These are phyloP conservation scores for Leishmania turanica DNA, from an alignment of 208 protist species.

Conservation along the genomic window DNA sequence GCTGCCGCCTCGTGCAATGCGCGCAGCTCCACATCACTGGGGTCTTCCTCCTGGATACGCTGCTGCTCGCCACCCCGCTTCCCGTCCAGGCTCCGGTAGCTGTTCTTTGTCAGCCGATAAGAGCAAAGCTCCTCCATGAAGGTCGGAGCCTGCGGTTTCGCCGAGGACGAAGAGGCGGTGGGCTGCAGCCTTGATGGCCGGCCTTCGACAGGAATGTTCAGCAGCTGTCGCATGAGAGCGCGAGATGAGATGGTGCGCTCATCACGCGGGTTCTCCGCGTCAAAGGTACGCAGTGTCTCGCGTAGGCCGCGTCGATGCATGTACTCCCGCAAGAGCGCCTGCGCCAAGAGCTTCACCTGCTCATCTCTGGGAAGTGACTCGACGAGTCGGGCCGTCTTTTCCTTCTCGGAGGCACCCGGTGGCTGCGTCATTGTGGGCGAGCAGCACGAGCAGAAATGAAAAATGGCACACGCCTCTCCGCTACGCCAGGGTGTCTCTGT, in stretches of 20 bases:
- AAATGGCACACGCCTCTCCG: neutral
- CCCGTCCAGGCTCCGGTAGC: conserved; percentile 15
- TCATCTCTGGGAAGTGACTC: conserved; percentile 39
- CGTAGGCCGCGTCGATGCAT: conserved; percentile 81
- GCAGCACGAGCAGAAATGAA: neutral
- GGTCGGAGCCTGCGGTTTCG: conserved; percentile 45
- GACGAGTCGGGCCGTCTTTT: conserved; percentile 33
- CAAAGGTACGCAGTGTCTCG: conserved; percentile 68
- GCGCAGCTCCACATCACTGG: conserved; percentile 62
- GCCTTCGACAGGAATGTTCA: conserved; percentile 69
- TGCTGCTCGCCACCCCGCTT: neutral
- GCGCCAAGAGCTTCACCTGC: conserved; percentile 73
- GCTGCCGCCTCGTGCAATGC: conserved; percentile 30
- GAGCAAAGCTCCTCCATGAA: conserved; percentile 88
- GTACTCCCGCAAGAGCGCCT: conserved; percentile 88
- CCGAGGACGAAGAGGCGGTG: conserved; percentile 2
- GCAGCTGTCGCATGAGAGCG: conserved; percentile 71
- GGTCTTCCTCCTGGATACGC: conserved; percentile 35
- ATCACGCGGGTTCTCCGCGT: conserved; percentile 70
- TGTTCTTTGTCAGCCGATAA: conserved; percentile 66
- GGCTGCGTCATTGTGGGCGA: conserved; percentile 7
- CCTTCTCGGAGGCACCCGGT: conserved; percentile 26
- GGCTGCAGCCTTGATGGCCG: conserved; percentile 49
- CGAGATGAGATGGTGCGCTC: conserved; percentile 75
- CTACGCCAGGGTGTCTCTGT: neutral